A percentile compares a stretch with the other conserved stretches of the same genome.
Conservation (phyloP, 2,329 filamentous ascomycete species). For the Scleromitrula shiraiana region DNA sequence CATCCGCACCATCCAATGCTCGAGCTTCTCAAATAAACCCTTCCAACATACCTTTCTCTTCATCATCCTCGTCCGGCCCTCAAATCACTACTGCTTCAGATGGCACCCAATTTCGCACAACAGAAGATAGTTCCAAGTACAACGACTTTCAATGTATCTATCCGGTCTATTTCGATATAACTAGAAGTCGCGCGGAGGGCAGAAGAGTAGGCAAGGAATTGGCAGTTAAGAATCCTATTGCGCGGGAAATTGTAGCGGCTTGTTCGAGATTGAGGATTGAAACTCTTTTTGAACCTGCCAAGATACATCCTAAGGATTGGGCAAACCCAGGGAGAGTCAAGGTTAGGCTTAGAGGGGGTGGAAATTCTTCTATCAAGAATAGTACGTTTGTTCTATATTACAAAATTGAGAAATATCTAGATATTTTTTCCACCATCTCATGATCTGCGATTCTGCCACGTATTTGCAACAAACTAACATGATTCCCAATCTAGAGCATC, state of each 20-base stretch:
- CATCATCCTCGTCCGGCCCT: conserved; percentile 31
- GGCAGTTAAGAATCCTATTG: conserved; percentile 78
- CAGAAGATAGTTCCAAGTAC: conserved; percentile 48
- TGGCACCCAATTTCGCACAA: conserved; percentile 31
- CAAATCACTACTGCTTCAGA: conserved; percentile 29
- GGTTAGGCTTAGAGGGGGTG: conserved; percentile 59
- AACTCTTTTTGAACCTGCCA: conserved; percentile 81
- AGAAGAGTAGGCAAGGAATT: conserved; percentile 65
- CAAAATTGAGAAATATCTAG: no score
- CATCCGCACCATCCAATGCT: conserved; percentile 28
- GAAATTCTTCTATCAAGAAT: conserved; percentile 52
- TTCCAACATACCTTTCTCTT: conserved; percentile 31
- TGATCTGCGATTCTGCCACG: not conserved
- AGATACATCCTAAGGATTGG: conserved; percentile 95
- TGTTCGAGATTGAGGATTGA: conserved; percentile 62
- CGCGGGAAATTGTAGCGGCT: conserved; percentile 83
- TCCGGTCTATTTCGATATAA: conserved; percentile 87
- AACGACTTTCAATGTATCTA: conserved; percentile 85
- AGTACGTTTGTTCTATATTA: no score
- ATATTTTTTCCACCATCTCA: not conserved
- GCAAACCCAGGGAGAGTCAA: conserved; percentile 87
- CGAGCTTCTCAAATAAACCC: conserved; percentile 33
- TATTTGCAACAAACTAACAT: not conserved
- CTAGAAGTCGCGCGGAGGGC: conserved; percentile 67
- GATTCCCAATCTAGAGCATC: conserved; percentile 53